Base-by-base conservation (phyloP, 345 rosid species). In the Hypericum androsaemum region DNA sequence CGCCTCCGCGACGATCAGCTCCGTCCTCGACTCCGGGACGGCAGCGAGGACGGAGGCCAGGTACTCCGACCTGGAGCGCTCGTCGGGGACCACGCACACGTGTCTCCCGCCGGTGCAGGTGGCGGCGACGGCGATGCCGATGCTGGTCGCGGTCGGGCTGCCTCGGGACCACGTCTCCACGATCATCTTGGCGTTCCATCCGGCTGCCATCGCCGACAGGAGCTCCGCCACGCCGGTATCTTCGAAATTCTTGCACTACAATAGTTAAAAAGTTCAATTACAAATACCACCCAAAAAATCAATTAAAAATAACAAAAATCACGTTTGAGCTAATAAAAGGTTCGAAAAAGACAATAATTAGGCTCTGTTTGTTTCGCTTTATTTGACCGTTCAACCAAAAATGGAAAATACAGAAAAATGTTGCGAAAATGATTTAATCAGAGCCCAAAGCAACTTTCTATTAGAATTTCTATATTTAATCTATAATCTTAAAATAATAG, bases 191-290 rank as follows among this genome's bases (percentile, higher is more conserved):
- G 94, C 63, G 77, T 82, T 82, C 94, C 94, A 86, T 13, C 97
- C 97, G 8, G 96, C 96, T 0, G 95, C 97, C 67, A 78, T 84
- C 41, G 97, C 94, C 0, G 97, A 78, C 22, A 86, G 72, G n/a
- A 89, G 69, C 80, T 89, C 96, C 0, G 94, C 67, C 0, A 73
- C 85, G 3, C 82, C 86, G 3, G 90, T 80, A 39, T 82, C 90
- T 41, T 67, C 53, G 54, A 60, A 61, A 56, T 60, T 67, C 52
- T 56, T 59, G 61, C 83, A 72, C 97, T 89, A 72, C 57, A 47
- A 67, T 22, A 22, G 32, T 22, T 22, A 22, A 22, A 22, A 22
- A 22, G 32, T 22, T 22, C 32, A n/a, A n/a, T n/a, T n/a, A n/a
- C n/a, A n/a, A n/a, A n/a, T n/a, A n/a, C n/a, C n/a, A n/a, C n/a